Evolutionary conservation across 225 moss, liverwort and hornwort genomes (phyloP), one percentile per base, ranked within the genome.

Genomic region (Anthoceros angustus): DNA sequence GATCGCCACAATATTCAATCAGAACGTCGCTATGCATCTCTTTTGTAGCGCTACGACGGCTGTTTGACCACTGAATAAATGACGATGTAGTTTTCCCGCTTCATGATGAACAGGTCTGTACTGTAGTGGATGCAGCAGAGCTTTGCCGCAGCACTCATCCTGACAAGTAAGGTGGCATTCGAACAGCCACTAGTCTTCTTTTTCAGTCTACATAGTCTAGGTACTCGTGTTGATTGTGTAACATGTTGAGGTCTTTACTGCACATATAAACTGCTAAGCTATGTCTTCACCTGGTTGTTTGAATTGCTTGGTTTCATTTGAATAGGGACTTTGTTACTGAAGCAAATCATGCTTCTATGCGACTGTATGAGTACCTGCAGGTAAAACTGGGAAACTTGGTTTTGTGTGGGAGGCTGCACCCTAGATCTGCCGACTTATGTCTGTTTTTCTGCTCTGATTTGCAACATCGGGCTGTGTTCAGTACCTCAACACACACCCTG

Each of bases 131-230:
- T 77, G 98, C 98, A 67, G 98, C 98, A 74, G 98, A 98, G 76
- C 74, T 98, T 43, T 98, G 98, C 77, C 86, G 98, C 70, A 86
- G 82, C 64, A 98, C 92, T 61, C 95, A 98, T 78, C 91, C 95
- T 89, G 95, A 98, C 95, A 98, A 92, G 95, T 95, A 95, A 95
- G 95, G 95, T 95, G 86, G 76, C 88, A 80, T 80, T 86, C 84
- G 78, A 88, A 78, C 80, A 78, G 72, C 81, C 79, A 68, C 69
- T 68, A 45, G 67, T 73, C 64, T 62, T 14, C 70, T 32, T 32
- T 32, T 1, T 68, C 32, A 43, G 60, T 71, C 62, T 42, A 62
- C 42, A 65, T 12, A 70, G 42, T 68, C 45, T 68, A 60, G 55
- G 39, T 39, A 18, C 50, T 43, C 20, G 32, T n/a, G 38, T 14